Conservation (phyloP, 768 basidiomycete genomes). For the Rhizopogon roseolus region DNA sequence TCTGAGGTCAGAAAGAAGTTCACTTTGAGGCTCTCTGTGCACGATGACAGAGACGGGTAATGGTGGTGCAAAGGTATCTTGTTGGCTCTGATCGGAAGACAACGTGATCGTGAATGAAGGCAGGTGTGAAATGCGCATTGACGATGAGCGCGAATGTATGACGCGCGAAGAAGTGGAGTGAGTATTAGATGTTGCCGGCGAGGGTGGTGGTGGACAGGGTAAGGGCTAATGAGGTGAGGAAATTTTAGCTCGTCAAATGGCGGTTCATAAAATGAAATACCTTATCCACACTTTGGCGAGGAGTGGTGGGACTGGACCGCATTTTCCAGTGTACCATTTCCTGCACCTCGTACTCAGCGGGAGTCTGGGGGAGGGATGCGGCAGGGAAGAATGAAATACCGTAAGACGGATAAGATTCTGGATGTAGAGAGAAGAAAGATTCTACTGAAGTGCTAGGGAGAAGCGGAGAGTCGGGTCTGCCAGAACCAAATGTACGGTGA, state of each 20-base stretch:
- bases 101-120: conserved; percentile 29
- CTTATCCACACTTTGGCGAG: conserved; percentile 4
- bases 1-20: conserved; percentile 13
- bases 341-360: conserved; percentile 10
- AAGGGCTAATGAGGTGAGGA: not conserved
- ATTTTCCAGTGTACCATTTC: conserved; percentile 28
- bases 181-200: conserved; percentile 19
- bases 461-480: conserved; percentile 26
- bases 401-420: conserved; percentile 19
- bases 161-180: conserved; percentile 21
- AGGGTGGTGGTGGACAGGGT: conserved; percentile 16
- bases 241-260: not conserved
- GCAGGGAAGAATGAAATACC: conserved; percentile 31
- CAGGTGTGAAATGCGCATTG: conserved; percentile 24
- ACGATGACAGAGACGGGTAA: conserved; percentile 26
- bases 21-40: conserved; percentile 23
- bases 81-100: conserved; percentile 28
- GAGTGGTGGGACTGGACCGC: conserved; percentile 6
- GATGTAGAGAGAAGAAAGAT: conserved; percentile 13
- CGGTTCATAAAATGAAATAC: not conserved
- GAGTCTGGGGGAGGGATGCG: not conserved
- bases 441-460: conserved; percentile 23
- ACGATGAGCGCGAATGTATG: conserved; percentile 27
- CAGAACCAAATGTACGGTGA: conserved; percentile 15
- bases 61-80: conserved; percentile 18